Percentiles rank a stretch among this genome's conserved stretches.
Evolutionary conservation across 2,329 filamentous ascomycete species (phyloP).

Genomic region (Fusarium pseudograminearum): DNA sequence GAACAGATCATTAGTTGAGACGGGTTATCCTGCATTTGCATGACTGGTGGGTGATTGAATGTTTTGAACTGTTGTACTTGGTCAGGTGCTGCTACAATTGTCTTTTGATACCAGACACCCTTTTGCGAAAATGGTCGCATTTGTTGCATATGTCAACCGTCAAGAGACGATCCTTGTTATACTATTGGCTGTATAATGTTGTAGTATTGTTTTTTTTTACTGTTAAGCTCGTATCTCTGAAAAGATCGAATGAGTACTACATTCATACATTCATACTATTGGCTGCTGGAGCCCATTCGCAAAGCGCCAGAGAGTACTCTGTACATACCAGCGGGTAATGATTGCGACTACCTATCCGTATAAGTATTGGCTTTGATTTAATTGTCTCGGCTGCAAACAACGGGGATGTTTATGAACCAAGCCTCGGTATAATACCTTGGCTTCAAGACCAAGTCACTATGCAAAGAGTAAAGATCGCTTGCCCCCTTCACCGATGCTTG

Average conservation of each 20-base stretch:
- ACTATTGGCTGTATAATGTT: slow-evolving; percentile 7
- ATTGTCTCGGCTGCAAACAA: slow-evolving; percentile 10
- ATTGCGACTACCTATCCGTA: neutral
- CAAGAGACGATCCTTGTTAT: neutral
- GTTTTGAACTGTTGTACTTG: neutral
- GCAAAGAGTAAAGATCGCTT: slow-evolving; percentile 5
- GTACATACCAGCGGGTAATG: neutral
- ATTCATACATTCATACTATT: too few relatives aligned
- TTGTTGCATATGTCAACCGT: neutral
- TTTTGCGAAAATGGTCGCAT: neutral
- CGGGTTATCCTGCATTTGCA: too few relatives aligned
- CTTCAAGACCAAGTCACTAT: neutral
- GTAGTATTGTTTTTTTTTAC: too few relatives aligned
- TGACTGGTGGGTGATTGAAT: neutral
- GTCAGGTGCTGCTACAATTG: neutral
- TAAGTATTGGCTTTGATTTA: slow-evolving; percentile 7
- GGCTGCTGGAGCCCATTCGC: neutral
- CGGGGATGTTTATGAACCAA: neutral
- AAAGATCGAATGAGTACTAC: too few relatives aligned
- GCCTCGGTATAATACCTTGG: neutral
- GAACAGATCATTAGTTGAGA: neutral
- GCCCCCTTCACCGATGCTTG: neutral
- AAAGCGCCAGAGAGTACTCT: neutral
- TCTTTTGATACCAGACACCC: neutral
- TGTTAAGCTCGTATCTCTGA: too few relatives aligned